Percentiles rank a stretch among this genome's conserved stretches.
Conservation (phyloP, 2,329 filamentous ascomycete genomes). For the Pezicula rhizophila region DNA sequence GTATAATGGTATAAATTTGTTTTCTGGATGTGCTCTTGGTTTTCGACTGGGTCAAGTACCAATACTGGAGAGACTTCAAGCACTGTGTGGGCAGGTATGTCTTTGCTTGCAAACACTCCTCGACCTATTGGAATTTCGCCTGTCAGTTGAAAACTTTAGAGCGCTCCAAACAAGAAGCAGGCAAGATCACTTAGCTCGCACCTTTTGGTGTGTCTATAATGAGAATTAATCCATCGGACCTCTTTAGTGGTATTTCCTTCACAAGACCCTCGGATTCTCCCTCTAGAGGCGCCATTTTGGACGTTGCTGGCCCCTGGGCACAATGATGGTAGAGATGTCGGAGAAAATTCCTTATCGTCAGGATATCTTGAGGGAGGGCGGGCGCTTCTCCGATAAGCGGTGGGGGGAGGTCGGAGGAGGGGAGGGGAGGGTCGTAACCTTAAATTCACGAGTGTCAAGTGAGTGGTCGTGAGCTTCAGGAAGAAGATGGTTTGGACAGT, state of each 20-base stretch:
- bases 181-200: conserved; percentile 18
- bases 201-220: conserved; percentile 45
- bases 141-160: background rate
- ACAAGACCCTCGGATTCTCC: background rate
- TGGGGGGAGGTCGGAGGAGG: too few relatives aligned
- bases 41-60: conserved; percentile 40
- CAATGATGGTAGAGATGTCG: background rate
- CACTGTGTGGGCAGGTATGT: conserved; percentile 40
- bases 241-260: conserved; percentile 29
- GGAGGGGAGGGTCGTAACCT: background rate
- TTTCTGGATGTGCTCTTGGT: conserved; percentile 40
- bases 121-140: conserved; percentile 33
- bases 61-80: conserved; percentile 48
- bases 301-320: background rate
- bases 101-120: conserved; percentile 42
- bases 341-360: background rate
- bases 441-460: background rate
- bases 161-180: background rate
- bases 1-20: conserved; percentile 50
- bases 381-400: background rate
- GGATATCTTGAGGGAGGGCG: background rate
- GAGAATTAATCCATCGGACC: conserved; percentile 36
- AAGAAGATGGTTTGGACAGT: conserved; percentile 13
- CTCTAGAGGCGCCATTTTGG: background rate
- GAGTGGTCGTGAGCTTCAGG: background rate